Evolutionary conservation across 2,329 filamentous ascomycete species (phyloP).

Genomic region (Fusarium brachygibbosum): DNA sequence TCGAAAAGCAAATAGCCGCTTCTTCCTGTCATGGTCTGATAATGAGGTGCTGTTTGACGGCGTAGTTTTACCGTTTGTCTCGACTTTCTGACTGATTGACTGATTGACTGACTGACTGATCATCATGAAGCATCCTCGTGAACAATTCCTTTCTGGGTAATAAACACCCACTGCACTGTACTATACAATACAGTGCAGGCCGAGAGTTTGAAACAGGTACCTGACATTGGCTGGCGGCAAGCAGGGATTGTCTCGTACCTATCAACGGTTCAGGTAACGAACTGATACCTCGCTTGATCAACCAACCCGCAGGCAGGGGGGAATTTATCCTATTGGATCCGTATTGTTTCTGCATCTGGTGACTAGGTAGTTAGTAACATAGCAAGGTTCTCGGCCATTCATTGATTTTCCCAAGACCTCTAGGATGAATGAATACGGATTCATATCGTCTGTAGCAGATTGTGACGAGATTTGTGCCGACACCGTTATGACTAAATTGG

Average conservation of each 20-base stretch:
- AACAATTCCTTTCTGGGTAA: conserved; percentile 6
- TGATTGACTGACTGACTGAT: conserved; percentile 7
- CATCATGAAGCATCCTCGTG: conserved; percentile 27
- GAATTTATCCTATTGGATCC: conserved; percentile 1
- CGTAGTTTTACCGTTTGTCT: not conserved
- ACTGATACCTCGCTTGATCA: conserved; percentile 1
- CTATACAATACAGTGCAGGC: not conserved
- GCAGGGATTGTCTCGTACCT: conserved; percentile 1
- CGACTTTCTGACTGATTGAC: not conserved
- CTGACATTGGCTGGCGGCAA: conserved; percentile 1
- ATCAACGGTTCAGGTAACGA: conserved; percentile 9
- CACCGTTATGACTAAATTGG: conserved; percentile 31
- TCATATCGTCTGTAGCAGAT: not conserved
- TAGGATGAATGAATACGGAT: not conserved
- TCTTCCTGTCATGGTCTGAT: not conserved
- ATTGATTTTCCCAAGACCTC: not conserved
- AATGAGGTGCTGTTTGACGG: conserved; percentile 8
- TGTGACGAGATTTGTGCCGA: not conserved
- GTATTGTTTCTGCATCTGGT: not conserved
- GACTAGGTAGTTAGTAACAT: not conserved
- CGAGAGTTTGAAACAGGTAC: conserved; percentile 5
- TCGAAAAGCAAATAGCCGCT: conserved; percentile 24
- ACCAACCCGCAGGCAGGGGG: not conserved
- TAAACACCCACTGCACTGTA: not conserved
- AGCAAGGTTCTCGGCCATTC: not conserved